A percentile compares a stretch with the other conserved stretches of the same genome.
These are phyloP conservation scores for Quercus suber DNA, from an alignment of 306 rosid genomes.

Conservation along the genomic window DNA sequence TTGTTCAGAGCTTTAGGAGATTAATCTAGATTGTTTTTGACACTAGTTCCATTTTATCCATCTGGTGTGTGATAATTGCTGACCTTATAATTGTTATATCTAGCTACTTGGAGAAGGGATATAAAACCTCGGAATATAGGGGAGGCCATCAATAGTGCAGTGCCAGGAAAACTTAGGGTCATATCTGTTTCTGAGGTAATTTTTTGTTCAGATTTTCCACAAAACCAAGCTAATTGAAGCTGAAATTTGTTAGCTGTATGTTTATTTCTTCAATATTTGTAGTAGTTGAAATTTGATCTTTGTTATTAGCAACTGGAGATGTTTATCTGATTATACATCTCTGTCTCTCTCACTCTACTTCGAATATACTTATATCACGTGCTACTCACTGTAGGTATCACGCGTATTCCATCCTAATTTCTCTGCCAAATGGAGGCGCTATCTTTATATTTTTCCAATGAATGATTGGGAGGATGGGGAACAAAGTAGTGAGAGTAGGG, in stretches of 20 bases:
- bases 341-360: not conserved
- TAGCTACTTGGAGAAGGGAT: conserved; percentile 92
- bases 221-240: conserved; percentile 4
- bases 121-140: conserved; percentile 61
- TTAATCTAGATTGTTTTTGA: not conserved
- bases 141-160: conserved; percentile 66
- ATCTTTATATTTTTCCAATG: conserved; percentile 82
- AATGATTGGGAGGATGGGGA: conserved; percentile 41
- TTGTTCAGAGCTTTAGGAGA: no score
- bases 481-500: conserved; percentile 34
- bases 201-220: conserved; percentile 21
- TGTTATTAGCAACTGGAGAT: not conserved
- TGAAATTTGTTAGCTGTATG: conserved; percentile 13
- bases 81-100: conserved; percentile 12
- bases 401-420: conserved; percentile 89
- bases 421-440: conserved; percentile 94
- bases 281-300: not conserved
- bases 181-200: conserved; percentile 70
- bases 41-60: not conserved
- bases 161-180: conserved; percentile 70
- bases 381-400: conserved; percentile 61
- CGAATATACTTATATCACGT: conserved; percentile 12
- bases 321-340: not conserved
- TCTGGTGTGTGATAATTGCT: not conserved
- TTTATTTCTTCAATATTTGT: conserved; percentile 17